Evolutionary conservation across 345 rosid genomes (phyloP), one percentile per base, ranked within the genome.

Genomic region (Lumnitzera littorea): DNA sequence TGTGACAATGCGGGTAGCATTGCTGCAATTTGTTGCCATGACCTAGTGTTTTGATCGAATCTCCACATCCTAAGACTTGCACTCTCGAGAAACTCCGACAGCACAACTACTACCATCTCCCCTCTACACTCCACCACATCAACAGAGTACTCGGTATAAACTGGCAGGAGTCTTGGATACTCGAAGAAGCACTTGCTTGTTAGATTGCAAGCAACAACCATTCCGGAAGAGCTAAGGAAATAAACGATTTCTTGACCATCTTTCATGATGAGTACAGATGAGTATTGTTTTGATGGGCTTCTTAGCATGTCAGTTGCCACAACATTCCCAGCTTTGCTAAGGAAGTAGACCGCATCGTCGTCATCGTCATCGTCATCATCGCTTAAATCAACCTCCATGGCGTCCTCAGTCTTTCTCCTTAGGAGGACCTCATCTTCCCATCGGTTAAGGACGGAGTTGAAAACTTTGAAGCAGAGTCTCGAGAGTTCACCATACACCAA

Each of bases 1-100:
- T 86, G 90, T 12, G 96, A 84, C 91, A 91, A 72, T 2, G 91
- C 65, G 2, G 96, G 90, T 56, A 96, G 96, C 90, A 91, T 84
- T 56, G 82, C 87, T 2, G 74, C 71, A 11, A 74, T 66, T 63
- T 88, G 98, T 43, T 67, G 70, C 96, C 98, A 91, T 0, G 74
- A 65, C 61, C 73, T 57, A 13, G 57, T 48, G 24, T 58, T 68
- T 50, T 84, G 85, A 8, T 72, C 79, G 55, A 74, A 86, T 60
- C 72, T 83, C 98, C 98, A 91, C 12, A 91, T 71, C 71, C 98
- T 72, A 46, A 91, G 82, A 67, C 84, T 91, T 0, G 98, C 84
- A 50, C 88, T 91, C 66, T 78, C 95, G 13, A 80, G 83, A 31
- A 91, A 84, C 63, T 91, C 98, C 0, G 96, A 86, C 41, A 91